These are phyloP conservation scores for Malassezia furfur DNA, from an alignment of 1,284 basidiomycete genomes.

Conservation along the genomic window DNA sequence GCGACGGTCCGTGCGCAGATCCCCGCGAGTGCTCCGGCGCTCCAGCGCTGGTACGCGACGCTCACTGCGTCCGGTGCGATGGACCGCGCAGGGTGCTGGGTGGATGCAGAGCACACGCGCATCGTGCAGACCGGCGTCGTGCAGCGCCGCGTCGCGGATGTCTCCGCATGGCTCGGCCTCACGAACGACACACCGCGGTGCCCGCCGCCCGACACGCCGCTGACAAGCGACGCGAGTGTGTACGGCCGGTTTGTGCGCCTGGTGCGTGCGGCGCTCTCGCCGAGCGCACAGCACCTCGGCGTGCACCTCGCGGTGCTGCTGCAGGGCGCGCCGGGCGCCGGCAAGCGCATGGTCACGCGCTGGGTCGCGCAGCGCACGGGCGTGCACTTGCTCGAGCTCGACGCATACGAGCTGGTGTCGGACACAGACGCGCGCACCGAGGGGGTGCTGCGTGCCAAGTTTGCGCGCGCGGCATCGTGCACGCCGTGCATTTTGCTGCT, in stretches of 20 bases:
- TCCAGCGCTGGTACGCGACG: slow-evolving; percentile 7
- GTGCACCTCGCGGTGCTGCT: slow-evolving; percentile 55
- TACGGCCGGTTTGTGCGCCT: slow-evolving; percentile 26
- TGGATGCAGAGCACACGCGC: slow-evolving; percentile 64
- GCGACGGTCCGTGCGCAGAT: neutral
- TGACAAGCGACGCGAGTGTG: slow-evolving; percentile 21
- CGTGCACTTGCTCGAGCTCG: slow-evolving; percentile 73
- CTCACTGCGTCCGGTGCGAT: slow-evolving; percentile 1
- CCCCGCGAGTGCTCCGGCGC: neutral
- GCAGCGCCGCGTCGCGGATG: slow-evolving; percentile 59
- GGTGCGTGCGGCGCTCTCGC: slow-evolving; percentile 34
- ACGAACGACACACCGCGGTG: slow-evolving; percentile 42
- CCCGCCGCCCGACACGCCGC: slow-evolving; percentile 20
- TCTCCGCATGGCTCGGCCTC: slow-evolving; percentile 55
- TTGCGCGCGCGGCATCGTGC: slow-evolving; percentile 70
- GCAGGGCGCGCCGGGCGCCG: slow-evolving; percentile 63
- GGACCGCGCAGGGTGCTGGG: slow-evolving; percentile 21
- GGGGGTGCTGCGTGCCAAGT: slow-evolving; percentile 62
- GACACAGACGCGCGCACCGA: slow-evolving; percentile 74
- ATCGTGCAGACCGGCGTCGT: slow-evolving; percentile 71
- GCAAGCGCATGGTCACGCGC: slow-evolving; percentile 60
- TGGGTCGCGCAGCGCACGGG: slow-evolving; percentile 61
- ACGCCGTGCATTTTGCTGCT: slow-evolving; percentile 78
- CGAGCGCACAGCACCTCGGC: slow-evolving; percentile 26
- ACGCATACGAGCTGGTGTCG: slow-evolving; percentile 73